Evolutionary conservation across 2,329 filamentous ascomycete genomes (phyloP), one percentile per base, ranked within the genome.

Genomic region (Sporothrix curviconia): DNA sequence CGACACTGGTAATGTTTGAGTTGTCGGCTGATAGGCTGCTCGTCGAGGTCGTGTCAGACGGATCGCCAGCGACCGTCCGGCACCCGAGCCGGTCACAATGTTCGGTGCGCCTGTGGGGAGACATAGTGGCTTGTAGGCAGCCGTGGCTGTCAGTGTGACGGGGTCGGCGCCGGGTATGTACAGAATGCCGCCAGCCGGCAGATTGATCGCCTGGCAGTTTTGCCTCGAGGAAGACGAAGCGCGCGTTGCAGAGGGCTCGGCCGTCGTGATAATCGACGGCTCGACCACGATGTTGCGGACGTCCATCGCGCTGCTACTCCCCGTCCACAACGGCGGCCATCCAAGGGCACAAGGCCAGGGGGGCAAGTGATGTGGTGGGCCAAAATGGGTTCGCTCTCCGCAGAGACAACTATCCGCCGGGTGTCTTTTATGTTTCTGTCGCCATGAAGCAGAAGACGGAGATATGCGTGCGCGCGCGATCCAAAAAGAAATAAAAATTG

Each of bases 41-140:
- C 70, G 59, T 61, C 34, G 74, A 67, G 40, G 71, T 70, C 11
- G 69, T 69, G 56, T 74, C 75, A 42, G 11, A 22, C 24, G 44
- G 17, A 32, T 50, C 49, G 6, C 4, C 36, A 17, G 30, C 25
- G 36, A n/a, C 30, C n/a, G 43, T 36, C 36, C 44, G n/a, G 43
- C 39, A 8, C 15, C 42, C 14, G 52, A 46, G 58, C 55, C 55
- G 46, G 74, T 69, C 49, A 76, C 71, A 55, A 79, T 72, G 52
- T 69, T 68, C 46, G 72, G 73, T 39, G 68, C 66, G 25, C 69
- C 62, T 53, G 71, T 69, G 17, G 74, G 71, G 28, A 75, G 75
- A 69, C 84, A 86, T 55, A 74, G 70, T 9, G 82, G 82, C 34
- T 77, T 78, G 71, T 84, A 88, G 61, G 85, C 70, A 64, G 81